These are phyloP conservation scores for Neohortaea acidophila DNA, from an alignment of 495 filamentous ascomycete genomes.

Conservation along the genomic window DNA sequence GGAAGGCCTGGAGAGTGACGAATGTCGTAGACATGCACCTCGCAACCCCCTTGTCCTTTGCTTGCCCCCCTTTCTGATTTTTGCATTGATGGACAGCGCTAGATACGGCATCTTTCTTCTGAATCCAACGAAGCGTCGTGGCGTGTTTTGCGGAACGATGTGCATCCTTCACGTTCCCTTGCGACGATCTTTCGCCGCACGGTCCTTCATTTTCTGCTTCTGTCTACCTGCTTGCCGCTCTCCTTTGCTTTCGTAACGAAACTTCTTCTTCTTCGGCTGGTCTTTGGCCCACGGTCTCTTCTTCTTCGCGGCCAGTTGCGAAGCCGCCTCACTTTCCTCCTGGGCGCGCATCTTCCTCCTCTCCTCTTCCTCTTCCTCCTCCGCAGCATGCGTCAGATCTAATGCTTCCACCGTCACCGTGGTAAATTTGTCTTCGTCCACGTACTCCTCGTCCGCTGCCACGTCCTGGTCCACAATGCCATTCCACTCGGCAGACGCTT, in stretches of 20 bases:
- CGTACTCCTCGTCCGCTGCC: constrained; percentile 80
- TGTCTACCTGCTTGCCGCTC: constrained; percentile 51
- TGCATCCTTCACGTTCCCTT: constrained; percentile 3
- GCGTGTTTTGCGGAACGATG: too few species aligned
- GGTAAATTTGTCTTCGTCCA: constrained; percentile 90
- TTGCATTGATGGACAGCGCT: too few species aligned
- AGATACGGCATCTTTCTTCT: too few species aligned
- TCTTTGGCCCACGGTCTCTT: constrained; percentile 31
- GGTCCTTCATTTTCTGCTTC: constrained; percentile 50
- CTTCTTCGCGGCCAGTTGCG: constrained; percentile 8
- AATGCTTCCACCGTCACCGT: constrained; percentile 91
- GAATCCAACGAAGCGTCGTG: too few species aligned
- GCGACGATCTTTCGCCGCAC: constrained; percentile 24
- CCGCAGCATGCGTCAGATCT: constrained; percentile 29
- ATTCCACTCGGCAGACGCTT: constrained; percentile 33
- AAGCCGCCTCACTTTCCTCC: constrained; percentile 20
- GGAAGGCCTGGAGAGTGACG: too few species aligned
- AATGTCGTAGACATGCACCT: too few species aligned
- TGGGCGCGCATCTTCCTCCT: constrained; percentile 22
- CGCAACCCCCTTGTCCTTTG: too few species aligned
- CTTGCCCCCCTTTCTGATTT: too few species aligned
- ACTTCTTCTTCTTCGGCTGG: constrained; percentile 77
- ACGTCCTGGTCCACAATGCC: constrained; percentile 36
- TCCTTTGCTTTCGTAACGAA: constrained; percentile 75
- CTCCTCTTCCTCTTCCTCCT: constrained; percentile 15